Conservation (phyloP, 192 early-diverging fungal species). For the Geranomyces variabilis region DNA sequence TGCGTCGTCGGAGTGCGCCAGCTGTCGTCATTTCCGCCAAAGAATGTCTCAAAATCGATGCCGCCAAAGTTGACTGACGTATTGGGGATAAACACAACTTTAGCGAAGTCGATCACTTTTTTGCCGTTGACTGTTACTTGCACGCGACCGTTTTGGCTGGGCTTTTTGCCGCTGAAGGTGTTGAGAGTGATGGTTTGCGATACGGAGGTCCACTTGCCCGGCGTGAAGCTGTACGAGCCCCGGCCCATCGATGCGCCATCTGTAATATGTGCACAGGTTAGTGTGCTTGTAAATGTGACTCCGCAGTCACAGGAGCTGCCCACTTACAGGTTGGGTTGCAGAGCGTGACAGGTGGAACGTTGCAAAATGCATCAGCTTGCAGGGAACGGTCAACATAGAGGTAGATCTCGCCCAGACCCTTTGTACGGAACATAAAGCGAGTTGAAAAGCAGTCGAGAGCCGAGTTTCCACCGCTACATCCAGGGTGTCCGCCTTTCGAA, state of each 20-base stretch:
- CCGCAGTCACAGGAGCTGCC: too few species aligned
- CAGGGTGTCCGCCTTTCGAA: slow-evolving; percentile 35
- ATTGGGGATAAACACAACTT: slow-evolving; percentile 18
- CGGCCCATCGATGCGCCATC: slow-evolving; percentile 57
- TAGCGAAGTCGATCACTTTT: slow-evolving; percentile 25
- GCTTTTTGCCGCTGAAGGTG: slow-evolving; percentile 22
- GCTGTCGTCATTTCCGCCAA: slow-evolving; percentile 36
- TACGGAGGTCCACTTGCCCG: slow-evolving; percentile 52
- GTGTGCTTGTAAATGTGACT: not conserved
- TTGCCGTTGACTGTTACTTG: slow-evolving; percentile 32
- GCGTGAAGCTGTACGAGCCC: slow-evolving; percentile 48
- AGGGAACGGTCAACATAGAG: slow-evolving; percentile 39
- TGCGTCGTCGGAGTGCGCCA: slow-evolving; percentile 41
- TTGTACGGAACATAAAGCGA: slow-evolving; percentile 55
- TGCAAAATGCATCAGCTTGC: slow-evolving; percentile 30
- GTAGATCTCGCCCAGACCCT: slow-evolving; percentile 58
- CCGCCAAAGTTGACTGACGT: slow-evolving; percentile 33
- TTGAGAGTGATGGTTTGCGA: slow-evolving; percentile 49
- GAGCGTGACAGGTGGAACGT: slow-evolving; percentile 45
- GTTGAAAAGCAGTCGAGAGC: slow-evolving; percentile 63
- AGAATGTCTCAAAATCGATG: slow-evolving; percentile 52
- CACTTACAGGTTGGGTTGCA: slow-evolving; percentile 47
- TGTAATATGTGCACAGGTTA: not conserved
- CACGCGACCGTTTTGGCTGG: slow-evolving; percentile 33
- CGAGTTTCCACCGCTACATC: slow-evolving; percentile 54